Percentiles rank a stretch among this genome's conserved stretches.
Conservation (phyloP, 2,329 filamentous ascomycete genomes). For the Penicillium sp. region DNA sequence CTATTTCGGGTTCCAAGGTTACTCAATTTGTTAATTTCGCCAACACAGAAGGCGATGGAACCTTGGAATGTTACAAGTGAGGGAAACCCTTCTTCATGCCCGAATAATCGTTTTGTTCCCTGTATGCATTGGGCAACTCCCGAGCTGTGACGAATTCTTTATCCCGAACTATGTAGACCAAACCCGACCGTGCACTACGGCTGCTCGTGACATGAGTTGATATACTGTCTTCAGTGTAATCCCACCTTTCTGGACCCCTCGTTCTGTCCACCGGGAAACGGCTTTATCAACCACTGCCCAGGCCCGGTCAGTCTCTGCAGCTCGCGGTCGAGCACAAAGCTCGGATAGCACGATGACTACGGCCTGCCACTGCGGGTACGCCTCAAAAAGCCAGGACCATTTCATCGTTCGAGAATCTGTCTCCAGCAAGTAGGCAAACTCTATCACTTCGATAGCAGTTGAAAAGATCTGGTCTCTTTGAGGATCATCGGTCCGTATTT, state of each 20-base stretch:
- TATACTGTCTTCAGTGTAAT: too few species aligned
- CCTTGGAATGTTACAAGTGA: too few species aligned
- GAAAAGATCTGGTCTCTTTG: neutral
- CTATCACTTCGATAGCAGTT: neutral
- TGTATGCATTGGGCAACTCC: too few species aligned
- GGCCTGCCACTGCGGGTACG: neutral
- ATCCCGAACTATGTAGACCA: too few species aligned
- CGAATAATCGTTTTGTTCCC: too few species aligned
- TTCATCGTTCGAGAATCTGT: neutral
- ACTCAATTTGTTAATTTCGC: neutral
- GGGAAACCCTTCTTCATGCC: too few species aligned
- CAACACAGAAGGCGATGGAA: too few species aligned
- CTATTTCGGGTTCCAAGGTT: neutral
- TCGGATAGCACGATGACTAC: neutral
- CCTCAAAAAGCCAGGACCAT: neutral
- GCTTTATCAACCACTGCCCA: too few species aligned
- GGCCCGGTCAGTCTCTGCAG: neutral
- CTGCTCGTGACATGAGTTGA: too few species aligned
- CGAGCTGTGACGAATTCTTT: too few species aligned
- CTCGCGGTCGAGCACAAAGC: neutral
- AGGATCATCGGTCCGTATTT: neutral
- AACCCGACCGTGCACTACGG: too few species aligned
- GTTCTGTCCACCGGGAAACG: neutral
- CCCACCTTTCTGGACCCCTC: neutral
- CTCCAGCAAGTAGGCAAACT: neutral